Evolutionary conservation across 2,329 filamentous ascomycete species (phyloP).

Genomic region (Diaporthe sp.): DNA sequence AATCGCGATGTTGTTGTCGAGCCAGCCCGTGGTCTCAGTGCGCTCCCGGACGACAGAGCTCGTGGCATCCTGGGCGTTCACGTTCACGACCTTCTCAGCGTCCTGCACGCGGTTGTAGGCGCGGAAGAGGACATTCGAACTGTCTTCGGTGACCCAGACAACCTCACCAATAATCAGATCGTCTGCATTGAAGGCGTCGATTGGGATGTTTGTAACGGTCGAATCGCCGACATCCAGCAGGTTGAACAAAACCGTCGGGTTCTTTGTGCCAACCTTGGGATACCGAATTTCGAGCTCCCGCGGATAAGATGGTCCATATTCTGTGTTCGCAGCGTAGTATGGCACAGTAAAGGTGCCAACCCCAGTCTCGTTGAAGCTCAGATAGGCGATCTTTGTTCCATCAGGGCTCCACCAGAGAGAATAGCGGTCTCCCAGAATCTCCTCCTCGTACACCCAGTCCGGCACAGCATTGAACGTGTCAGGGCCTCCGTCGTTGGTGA

Average conservation of each 20-base stretch:
- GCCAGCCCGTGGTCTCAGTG: conserved; percentile 72
- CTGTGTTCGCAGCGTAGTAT: conserved; percentile 74
- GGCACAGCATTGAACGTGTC: conserved; percentile 76
- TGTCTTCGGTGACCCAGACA: conserved; percentile 74
- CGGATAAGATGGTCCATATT: conserved; percentile 73
- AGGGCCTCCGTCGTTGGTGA: conserved; percentile 72
- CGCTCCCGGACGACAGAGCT: conserved; percentile 68
- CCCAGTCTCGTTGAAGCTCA: conserved; percentile 75
- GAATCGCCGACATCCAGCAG: conserved; percentile 62
- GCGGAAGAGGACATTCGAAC: conserved; percentile 74
- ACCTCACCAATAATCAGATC: conserved; percentile 78
- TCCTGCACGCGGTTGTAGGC: conserved; percentile 80
- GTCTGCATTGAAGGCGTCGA: conserved; percentile 71
- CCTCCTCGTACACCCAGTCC: conserved; percentile 76
- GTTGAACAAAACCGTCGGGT: conserved; percentile 74
- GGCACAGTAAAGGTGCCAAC: conserved; percentile 76
- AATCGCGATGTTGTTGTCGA: conserved; percentile 72
- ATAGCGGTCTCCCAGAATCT: conserved; percentile 65
- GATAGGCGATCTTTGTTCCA: conserved; percentile 66
- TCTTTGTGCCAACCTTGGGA: conserved; percentile 77
- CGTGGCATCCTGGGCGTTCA: conserved; percentile 64
- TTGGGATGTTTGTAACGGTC: conserved; percentile 58
- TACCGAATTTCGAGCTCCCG: conserved; percentile 74
- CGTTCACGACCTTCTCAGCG: conserved; percentile 71
- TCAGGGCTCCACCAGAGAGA: conserved; percentile 72